These are phyloP conservation scores for Ustilago loliicola DNA, from an alignment of 1,284 basidiomycete species.

Conservation along the genomic window DNA sequence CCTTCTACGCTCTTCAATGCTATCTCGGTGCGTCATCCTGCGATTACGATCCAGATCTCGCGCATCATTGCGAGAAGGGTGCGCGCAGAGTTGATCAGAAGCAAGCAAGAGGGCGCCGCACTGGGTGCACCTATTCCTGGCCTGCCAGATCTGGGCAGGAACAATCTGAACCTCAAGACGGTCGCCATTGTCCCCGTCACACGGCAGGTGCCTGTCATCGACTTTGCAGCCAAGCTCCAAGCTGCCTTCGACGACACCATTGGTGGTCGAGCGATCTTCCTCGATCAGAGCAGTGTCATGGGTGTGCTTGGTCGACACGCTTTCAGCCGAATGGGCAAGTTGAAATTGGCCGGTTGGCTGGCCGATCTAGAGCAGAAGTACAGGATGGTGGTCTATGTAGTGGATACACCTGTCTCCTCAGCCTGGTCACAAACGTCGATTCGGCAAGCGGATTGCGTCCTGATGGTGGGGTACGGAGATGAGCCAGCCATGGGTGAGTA, in stretches of 20 bases:
- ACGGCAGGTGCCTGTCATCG: slow-evolving; percentile 65
- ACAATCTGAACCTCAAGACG: slow-evolving; percentile 93
- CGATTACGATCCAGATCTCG: slow-evolving; percentile 94
- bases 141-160: slow-evolving; percentile 74
- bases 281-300: slow-evolving; percentile 69
- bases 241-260: slow-evolving; percentile 65
- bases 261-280: slow-evolving; percentile 61
- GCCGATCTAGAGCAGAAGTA: slow-evolving; percentile 68
- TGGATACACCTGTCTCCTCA: slow-evolving; percentile 68
- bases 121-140: slow-evolving; percentile 59
- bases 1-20: slow-evolving; percentile 98
- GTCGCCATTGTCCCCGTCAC: slow-evolving; percentile 82
- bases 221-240: slow-evolving; percentile 67
- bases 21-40: slow-evolving; percentile 83
- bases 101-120: slow-evolving; percentile 49
- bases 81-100: slow-evolving; percentile 77
- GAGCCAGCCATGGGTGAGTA: slow-evolving; percentile 90
- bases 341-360: slow-evolving; percentile 69
- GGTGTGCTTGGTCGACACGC: slow-evolving; percentile 67
- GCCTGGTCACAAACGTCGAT: slow-evolving; percentile 69
- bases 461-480: slow-evolving; percentile 87
- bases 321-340: slow-evolving; percentile 70
- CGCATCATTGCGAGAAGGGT: slow-evolving; percentile 94
- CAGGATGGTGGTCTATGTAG: slow-evolving; percentile 68
- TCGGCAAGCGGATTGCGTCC: slow-evolving; percentile 88